Conservation (phyloP, 768 basidiomycete species). For the Dioszegia hungarica region DNA sequence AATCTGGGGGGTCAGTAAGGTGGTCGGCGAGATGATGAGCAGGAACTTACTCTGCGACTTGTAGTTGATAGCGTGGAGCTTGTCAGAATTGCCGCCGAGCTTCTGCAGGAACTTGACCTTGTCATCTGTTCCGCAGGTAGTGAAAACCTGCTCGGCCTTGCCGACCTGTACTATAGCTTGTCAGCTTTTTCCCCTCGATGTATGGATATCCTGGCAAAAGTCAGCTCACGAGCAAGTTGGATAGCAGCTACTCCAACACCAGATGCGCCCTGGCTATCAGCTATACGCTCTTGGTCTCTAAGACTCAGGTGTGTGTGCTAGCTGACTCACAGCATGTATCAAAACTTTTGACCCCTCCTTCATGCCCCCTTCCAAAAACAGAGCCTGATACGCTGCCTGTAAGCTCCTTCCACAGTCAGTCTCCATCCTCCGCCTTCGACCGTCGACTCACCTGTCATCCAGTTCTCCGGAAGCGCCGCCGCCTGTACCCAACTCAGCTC, state of each 20-base stretch:
- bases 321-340: conserved; percentile 66
- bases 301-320: neutral
- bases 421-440: neutral
- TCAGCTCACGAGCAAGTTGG: conserved; percentile 66
- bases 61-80: conserved; percentile 68
- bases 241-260: conserved; percentile 85
- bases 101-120: conserved; percentile 67
- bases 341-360: conserved; percentile 69
- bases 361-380: conserved; percentile 65
- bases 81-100: conserved; percentile 29
- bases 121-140: conserved; percentile 77
- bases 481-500: conserved; percentile 76
- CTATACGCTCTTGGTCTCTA: too few relatives aligned
- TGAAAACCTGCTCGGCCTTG: conserved; percentile 57
- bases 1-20: conserved; percentile 53
- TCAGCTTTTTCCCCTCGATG: conserved; percentile 53
- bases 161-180: conserved; percentile 27
- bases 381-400: conserved; percentile 58
- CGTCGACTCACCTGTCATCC: conserved; percentile 65
- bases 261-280: conserved; percentile 57
- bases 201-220: neutral
- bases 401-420: neutral
- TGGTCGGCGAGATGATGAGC: neutral
- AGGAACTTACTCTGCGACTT: conserved; percentile 54
- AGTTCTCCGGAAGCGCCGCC: conserved; percentile 81